These are phyloP conservation scores for Eimeria maxima DNA, from an alignment of 169 alveolate genomes.

Conservation along the genomic window DNA sequence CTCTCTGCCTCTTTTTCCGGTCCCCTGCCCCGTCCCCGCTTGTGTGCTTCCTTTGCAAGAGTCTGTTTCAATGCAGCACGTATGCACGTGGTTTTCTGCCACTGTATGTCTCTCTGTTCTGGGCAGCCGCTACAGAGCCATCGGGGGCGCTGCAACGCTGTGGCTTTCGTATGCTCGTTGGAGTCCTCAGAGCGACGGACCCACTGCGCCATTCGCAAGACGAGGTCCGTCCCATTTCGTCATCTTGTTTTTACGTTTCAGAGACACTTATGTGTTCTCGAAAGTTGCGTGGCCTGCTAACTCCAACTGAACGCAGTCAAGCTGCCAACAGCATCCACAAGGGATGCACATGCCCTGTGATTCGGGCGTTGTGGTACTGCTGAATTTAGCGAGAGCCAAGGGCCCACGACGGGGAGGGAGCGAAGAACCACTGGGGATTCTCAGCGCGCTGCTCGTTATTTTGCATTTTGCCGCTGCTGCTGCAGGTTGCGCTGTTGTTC, in stretches of 20 bases:
- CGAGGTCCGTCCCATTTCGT: not conserved
- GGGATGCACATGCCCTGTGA: not conserved
- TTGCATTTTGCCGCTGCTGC: not conserved
- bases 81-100: not conserved
- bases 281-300: not conserved
- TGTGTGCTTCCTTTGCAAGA: not conserved
- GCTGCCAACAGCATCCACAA: not conserved
- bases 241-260: not conserved
- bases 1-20: not conserved
- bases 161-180: constrained; percentile 42
- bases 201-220: constrained; percentile 63
- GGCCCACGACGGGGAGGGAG: not conserved
- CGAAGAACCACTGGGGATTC: not conserved
- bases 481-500: constrained; percentile 38
- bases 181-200: constrained; percentile 62
- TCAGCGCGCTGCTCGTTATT: not conserved
- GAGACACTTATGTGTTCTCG: not conserved
- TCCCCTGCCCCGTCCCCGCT: not conserved
- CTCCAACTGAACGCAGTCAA: not conserved
- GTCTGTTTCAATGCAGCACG: not conserved
- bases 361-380: not conserved
- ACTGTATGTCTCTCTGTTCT: not conserved
- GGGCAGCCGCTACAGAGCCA: constrained; percentile 43
- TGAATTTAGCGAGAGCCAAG: not conserved
- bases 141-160: constrained; percentile 67